Evolutionary conservation across 306 rosid species (phyloP), one percentile per base, ranked within the genome.

Genomic region (Ziziphus jujuba): DNA sequence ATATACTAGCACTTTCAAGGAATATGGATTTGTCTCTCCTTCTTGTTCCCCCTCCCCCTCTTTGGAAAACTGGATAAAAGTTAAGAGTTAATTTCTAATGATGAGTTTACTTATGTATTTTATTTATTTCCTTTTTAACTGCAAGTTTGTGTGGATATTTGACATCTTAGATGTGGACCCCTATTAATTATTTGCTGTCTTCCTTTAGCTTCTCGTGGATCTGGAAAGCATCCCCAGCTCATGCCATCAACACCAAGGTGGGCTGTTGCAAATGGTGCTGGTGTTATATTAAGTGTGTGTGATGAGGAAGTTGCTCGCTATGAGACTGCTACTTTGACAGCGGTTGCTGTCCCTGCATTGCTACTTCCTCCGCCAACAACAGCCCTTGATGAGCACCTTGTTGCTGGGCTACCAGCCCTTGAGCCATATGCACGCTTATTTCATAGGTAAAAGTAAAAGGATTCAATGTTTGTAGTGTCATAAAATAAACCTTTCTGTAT

Each of bases 221-320:
- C 98, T 70, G 98, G 98, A 61, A 93, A 93, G 81, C 97, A 93
- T 81, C 98, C 98, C 75, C 98, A 90, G 72, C 97, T 90, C 61
- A 77, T 90, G 76, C 90, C 96, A 64, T 90, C 98, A 22, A 90
- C 98, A 71, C 98, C 98, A 57, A 72, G 97, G 66, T 93, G 98
- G 98, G 98, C 98, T 2, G 98, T 93, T 64, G 98, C 98, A 50
- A 93, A 90, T 80, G 98, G 98, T 34, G 98, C 98, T 67, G 98
- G 98, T 75, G 98, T 93, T 44, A 93, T 93, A 83, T 73, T 93
- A 74, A 93, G 98, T 63, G 98, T 93, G 28, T 93, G 98, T 63
- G 98, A 93, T 34, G 98, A 93, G 76, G 98, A 93, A 86, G 97
- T 93, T 78, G 83, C 88, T 69, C 98, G 96, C 33, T 79, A 93